Evolutionary conservation across 805 yeast species (phyloP).

Genomic region (Yarrowia yakushimensis): DNA sequence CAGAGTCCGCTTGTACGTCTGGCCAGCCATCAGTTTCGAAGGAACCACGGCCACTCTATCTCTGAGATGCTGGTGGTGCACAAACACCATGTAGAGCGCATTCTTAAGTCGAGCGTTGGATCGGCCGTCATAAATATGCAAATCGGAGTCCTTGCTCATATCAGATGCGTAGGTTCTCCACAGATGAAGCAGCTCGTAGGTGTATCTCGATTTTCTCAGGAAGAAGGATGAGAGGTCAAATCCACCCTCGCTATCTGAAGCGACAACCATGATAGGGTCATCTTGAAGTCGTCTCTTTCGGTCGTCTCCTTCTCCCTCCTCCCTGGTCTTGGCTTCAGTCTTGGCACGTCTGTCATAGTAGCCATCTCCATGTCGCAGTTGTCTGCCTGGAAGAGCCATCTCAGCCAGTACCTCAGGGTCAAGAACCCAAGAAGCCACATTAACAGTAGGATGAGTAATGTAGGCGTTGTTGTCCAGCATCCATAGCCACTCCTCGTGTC

Average conservation of each 20-base stretch:
- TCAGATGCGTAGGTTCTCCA: conserved; percentile 16
- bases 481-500: conserved; percentile 16
- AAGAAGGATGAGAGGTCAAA: conserved; percentile 2
- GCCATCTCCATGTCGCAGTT: conserved; percentile 10
- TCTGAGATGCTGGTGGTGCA: conserved; percentile 6
- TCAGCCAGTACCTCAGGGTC: background rate
- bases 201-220: background rate
- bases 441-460: conserved; percentile 10
- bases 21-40: background rate
- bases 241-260: conserved; percentile 2
- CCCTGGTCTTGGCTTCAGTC: background rate
- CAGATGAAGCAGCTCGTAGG: background rate
- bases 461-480: conserved; percentile 20
- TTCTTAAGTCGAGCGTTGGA: conserved; percentile 11
- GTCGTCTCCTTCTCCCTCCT: background rate
- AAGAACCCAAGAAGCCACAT: background rate
- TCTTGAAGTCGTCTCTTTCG: background rate
- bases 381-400: background rate
- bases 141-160: conserved; percentile 4
- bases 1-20: background rate
- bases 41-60: conserved; percentile 11
- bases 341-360: conserved; percentile 1
- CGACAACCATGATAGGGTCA: background rate
- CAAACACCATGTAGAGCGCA: conserved; percentile 9
- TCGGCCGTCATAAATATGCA: background rate